Percentiles rank a stretch among this genome's conserved stretches.
phyloP scores from a whole-genome alignment of 164 flowering plant genomes.

The Umbilicus rupestris region DNA sequence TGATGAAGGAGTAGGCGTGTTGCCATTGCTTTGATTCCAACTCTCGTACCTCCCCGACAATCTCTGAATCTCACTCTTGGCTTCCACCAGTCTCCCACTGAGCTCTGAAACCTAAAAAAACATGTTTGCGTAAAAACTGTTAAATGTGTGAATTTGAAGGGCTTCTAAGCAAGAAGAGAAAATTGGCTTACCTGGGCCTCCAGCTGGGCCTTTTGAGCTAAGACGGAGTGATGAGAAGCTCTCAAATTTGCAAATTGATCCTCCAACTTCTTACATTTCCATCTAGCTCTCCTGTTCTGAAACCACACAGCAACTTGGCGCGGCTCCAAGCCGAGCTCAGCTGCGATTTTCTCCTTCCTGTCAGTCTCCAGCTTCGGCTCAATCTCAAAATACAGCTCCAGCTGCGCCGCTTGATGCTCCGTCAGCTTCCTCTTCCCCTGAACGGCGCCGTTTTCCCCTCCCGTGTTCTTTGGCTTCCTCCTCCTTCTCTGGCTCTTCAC shows the following conservation, averaged over 20 bases:
- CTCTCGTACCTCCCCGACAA: background rate
- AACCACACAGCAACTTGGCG: constrained; percentile 48
- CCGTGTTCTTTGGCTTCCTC: background rate
- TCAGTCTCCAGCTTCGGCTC: constrained; percentile 35
- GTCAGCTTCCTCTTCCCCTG: constrained; percentile 26
- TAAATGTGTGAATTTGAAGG: no score
- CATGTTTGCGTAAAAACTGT: background rate
- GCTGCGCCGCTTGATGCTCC: constrained; percentile 29
- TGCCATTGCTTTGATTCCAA: background rate
- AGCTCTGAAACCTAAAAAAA: background rate
- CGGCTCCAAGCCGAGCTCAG: constrained; percentile 30
- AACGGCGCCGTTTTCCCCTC: background rate
- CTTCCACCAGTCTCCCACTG: background rate
- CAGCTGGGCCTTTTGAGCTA: background rate
- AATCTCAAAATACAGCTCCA: constrained; percentile 30
- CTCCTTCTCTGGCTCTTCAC: background rate
- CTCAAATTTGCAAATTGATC: constrained; percentile 19
- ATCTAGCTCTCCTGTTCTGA: constrained; percentile 46
- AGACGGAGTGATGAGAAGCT: background rate
- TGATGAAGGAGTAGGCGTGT: background rate
- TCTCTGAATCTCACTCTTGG: background rate
- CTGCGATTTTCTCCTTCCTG: constrained; percentile 35
- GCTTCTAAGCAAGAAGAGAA: background rate
- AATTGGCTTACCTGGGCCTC: background rate
- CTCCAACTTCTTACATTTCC: constrained; percentile 37